Evolutionary conservation across 495 filamentous ascomycete species (phyloP).

Genomic region (Echria macrotheca): DNA sequence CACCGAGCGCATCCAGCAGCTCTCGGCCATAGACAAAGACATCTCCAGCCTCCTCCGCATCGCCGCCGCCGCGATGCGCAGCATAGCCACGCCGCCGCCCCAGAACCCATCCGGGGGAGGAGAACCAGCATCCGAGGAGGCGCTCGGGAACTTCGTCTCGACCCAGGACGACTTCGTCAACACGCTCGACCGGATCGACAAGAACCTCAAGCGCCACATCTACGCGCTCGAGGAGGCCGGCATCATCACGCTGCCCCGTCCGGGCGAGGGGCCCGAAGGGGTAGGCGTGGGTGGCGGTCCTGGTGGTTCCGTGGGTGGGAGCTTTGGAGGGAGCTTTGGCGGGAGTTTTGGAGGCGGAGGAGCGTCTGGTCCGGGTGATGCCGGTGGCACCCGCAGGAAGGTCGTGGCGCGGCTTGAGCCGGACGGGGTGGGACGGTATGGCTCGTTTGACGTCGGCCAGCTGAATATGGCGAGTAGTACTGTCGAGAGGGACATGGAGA

Average conservation of each 20-base stretch:
- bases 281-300: neutral
- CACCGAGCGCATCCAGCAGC: conserved; percentile 68
- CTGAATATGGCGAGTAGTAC: conserved; percentile 76
- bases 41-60: conserved; percentile 56
- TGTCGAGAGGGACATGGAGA: conserved; percentile 71
- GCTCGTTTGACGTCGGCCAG: conserved; percentile 71
- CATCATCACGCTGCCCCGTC: conserved; percentile 50
- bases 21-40: conserved; percentile 66
- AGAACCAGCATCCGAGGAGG: conserved; percentile 35
- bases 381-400: conserved; percentile 2
- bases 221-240: conserved; percentile 72
- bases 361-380: neutral
- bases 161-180: conserved; percentile 59
- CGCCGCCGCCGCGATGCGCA: conserved; percentile 62
- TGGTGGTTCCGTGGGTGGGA: neutral
- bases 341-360: neutral
- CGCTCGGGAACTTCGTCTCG: conserved; percentile 55
- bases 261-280: neutral
- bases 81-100: conserved; percentile 50
- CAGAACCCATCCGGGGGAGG: conserved; percentile 19
- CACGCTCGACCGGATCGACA: conserved; percentile 64
- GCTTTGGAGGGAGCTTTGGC: too few relatives aligned
- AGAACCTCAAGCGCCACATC: conserved; percentile 69
- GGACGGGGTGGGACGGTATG: conserved; percentile 51
- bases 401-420: conserved; percentile 30